Percentiles rank a stretch among this genome's conserved stretches.
Evolutionary conservation across 164 flowering plant genomes (phyloP).

Genomic region (Amborella trichopoda): DNA sequence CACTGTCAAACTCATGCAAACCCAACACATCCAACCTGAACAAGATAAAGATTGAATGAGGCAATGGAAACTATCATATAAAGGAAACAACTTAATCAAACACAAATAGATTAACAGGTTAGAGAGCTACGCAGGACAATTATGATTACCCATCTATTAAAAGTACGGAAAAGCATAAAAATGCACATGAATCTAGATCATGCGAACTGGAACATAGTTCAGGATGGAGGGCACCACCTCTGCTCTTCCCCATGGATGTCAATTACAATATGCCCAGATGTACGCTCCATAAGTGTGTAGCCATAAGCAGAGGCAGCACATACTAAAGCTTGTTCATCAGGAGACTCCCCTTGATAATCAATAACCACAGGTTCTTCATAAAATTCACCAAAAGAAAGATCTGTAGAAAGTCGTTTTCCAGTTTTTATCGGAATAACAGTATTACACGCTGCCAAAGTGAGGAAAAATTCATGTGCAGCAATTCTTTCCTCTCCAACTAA

Average conservation of each 20-base stretch:
- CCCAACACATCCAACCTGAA: constrained; percentile 30
- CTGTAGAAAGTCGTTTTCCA: constrained; percentile 13
- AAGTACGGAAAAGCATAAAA: too few relatives aligned
- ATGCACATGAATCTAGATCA: background rate
- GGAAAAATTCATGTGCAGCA: constrained; percentile 80
- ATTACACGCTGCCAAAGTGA: constrained; percentile 88
- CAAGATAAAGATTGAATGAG: background rate
- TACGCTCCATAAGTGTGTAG: constrained; percentile 84
- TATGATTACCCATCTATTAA: too few relatives aligned
- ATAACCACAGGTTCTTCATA: constrained; percentile 27
- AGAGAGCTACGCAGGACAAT: too few relatives aligned
- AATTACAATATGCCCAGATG: constrained; percentile 83
- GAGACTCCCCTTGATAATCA: constrained; percentile 92
- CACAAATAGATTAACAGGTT: too few relatives aligned
- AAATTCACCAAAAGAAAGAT: constrained; percentile 9
- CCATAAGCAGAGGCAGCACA: constrained; percentile 95
- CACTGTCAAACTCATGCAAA: constrained; percentile 69
- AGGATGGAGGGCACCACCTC: constrained; percentile 33
- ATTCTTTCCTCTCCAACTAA: constrained; percentile 39
- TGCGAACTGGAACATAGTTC: constrained; percentile 2
- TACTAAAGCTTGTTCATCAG: constrained; percentile 92
- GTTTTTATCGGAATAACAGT: constrained; percentile 68
- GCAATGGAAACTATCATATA: background rate
- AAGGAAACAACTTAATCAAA: background rate
- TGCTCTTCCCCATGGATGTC: constrained; percentile 73